These are phyloP conservation scores for Cercospora zeina DNA, from an alignment of 2,329 filamentous ascomycete genomes.

Conservation along the genomic window DNA sequence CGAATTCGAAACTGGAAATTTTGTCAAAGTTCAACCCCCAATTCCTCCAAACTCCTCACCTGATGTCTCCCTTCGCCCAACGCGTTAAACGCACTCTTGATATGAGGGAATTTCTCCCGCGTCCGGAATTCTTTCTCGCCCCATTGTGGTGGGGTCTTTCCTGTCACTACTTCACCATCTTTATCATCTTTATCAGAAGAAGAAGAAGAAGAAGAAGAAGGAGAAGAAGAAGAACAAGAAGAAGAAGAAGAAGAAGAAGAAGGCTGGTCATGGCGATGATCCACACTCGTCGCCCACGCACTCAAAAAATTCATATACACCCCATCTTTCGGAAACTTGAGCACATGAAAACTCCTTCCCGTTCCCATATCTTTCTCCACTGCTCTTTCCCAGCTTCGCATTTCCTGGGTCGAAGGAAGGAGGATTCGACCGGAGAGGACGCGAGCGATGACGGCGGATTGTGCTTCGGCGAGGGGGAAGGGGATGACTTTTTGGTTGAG, in stretches of 20 bases:
- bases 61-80: slow-evolving; percentile 58
- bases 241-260: too few relatives aligned
- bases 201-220: too few relatives aligned
- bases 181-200: background rate
- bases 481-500: slow-evolving; percentile 85
- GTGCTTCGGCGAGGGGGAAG: slow-evolving; percentile 76
- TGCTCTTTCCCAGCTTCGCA: slow-evolving; percentile 66
- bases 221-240: too few relatives aligned
- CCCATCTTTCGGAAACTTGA: slow-evolving; percentile 63
- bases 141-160: slow-evolving; percentile 73
- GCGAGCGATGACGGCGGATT: slow-evolving; percentile 73
- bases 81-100: slow-evolving; percentile 70
- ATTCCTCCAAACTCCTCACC: slow-evolving; percentile 66
- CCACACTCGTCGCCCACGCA: slow-evolving; percentile 58
- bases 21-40: slow-evolving; percentile 66
- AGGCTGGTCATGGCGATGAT: slow-evolving; percentile 26
- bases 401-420: slow-evolving; percentile 63
- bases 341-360: slow-evolving; percentile 55
- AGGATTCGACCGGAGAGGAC: slow-evolving; percentile 71
- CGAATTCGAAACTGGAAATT: background rate
- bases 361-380: slow-evolving; percentile 45
- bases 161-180: slow-evolving; percentile 35
- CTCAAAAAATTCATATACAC: slow-evolving; percentile 69
- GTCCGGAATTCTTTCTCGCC: slow-evolving; percentile 70
- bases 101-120: slow-evolving; percentile 64